Conservation (phyloP, 2,329 filamentous ascomycete species). For the Hypoxylon sp. region DNA sequence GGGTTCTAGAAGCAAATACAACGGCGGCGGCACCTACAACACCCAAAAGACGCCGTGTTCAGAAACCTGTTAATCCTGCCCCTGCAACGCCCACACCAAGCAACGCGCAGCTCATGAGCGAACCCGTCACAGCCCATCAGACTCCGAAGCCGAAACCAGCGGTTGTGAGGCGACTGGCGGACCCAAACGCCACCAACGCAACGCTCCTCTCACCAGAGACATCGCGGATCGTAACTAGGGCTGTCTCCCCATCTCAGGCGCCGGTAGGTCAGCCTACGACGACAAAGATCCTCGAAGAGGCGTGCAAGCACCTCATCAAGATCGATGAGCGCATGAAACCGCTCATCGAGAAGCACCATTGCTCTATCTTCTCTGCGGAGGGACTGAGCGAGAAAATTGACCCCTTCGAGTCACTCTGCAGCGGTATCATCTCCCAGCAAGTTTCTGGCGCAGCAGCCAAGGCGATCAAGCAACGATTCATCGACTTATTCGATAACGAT, state of each 20-base stretch:
- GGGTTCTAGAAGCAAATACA: conserved; percentile 25
- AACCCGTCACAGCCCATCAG: conserved; percentile 45
- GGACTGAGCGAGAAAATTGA: conserved; percentile 88
- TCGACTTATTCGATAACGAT: conserved; percentile 73
- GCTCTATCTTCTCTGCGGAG: conserved; percentile 82
- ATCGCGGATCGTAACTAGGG: conserved; percentile 68
- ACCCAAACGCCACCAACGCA: conserved; percentile 76
- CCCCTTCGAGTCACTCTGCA: conserved; percentile 85
- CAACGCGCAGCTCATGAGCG: conserved; percentile 58
- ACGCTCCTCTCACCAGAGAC: conserved; percentile 78
- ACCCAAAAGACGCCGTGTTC: conserved; percentile 50
- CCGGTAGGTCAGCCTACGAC: conserved; percentile 61
- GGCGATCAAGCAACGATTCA: conserved; percentile 88
- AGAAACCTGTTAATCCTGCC: conserved; percentile 49
- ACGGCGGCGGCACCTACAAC: conserved; percentile 48
- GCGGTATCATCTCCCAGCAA: conserved; percentile 95
- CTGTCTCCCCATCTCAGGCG: conserved; percentile 61
- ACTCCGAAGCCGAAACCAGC: conserved; percentile 57
- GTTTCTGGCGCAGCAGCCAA: conserved; percentile 92
- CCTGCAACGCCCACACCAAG: conserved; percentile 64
- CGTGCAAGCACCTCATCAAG: conserved; percentile 78
- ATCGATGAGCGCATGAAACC: conserved; percentile 79
- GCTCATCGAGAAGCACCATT: conserved; percentile 80
- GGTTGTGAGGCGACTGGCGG: conserved; percentile 68
- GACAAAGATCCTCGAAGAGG: conserved; percentile 79